Base-by-base conservation (phyloP, 2,329 filamentous ascomycete genomes). In the Trichophyton simii region DNA sequence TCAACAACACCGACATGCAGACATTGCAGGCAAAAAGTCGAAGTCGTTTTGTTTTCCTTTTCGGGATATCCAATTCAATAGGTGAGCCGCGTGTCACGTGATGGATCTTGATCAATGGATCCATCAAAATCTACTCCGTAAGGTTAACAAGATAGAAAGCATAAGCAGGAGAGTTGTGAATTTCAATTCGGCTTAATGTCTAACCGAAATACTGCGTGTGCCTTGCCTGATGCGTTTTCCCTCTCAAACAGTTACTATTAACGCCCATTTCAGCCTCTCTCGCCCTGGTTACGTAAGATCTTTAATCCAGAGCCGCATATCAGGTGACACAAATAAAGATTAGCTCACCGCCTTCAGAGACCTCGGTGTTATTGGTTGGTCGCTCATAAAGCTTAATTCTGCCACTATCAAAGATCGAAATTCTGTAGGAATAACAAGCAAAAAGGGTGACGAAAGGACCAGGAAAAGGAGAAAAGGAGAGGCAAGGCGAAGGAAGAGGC, bases 321-420 rank as follows among this genome's bases (percentile, higher is more conserved):
- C 55, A 58, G n/a, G 55, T 58, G 55, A 41, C 20, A 7, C 13
- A 20, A 41, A 41, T 58, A 22, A 42, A 31, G 34, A 9, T 2
- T 4, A 7, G 8, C 18, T 41, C 11, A 58, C 55, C 55, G 55
- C 55, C 34, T 58, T 58, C 7, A 25, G n/a, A 46, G 57, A 25
- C 11, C 7, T 18, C n/a, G 2, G 8, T 57, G 31, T 62, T 58
- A 65, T 67, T 67, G 64, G 65, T 48, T 48, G 31, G 25, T 54
- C 7, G 0, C 13, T 13, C 1, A 31, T 34, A 25, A 54, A 28
- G 50, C 50, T n/a, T 48, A 31, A 31, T 54, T 54, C 50, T 58
- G 55, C 55, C 55, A 31, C 15, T 48, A 22, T 48, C 44, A 58
- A 22, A 13, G 15, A 20, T 25, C 13, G 8, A 52, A 38, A 38